Conservation (phyloP, 2,329 filamentous ascomycete genomes). For the Xylariomycetidae sp. region DNA sequence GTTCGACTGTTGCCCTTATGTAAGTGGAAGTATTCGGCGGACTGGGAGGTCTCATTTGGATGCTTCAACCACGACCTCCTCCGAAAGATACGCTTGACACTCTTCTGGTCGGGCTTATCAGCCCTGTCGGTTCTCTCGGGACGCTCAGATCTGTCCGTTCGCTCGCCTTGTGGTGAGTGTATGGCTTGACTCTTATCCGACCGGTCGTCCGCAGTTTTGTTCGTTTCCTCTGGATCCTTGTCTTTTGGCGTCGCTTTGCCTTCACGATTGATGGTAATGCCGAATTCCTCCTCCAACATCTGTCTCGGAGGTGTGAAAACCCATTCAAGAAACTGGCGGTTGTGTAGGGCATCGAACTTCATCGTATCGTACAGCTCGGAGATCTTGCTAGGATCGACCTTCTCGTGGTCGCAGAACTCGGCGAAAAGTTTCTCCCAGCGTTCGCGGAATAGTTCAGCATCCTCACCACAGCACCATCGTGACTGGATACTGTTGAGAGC, state of each 20-base stretch:
- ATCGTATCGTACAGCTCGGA: conserved; percentile 98
- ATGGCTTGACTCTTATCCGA: conserved; percentile 33
- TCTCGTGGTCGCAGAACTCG: conserved; percentile 94
- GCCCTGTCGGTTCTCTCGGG: conserved; percentile 23
- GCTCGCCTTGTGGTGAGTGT: conserved; percentile 21
- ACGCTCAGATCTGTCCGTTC: conserved; percentile 19
- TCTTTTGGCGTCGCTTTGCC: conserved; percentile 29
- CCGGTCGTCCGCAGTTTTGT: conserved; percentile 34
- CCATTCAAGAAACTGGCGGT: conserved; percentile 94
- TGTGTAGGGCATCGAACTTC: conserved; percentile 98
- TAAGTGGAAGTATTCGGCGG: conserved; percentile 82
- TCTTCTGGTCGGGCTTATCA: conserved; percentile 29
- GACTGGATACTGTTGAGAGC: conserved; percentile 71
- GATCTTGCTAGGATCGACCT: conserved; percentile 97
- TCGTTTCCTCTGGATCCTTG: conserved; percentile 37
- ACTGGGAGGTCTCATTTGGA: conserved; percentile 50
- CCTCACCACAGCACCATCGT: conserved; percentile 94
- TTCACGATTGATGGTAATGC: conserved; percentile 37
- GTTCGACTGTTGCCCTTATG: conserved; percentile 72
- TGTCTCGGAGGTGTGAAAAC: conserved; percentile 83
- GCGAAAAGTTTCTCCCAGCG: conserved; percentile 97
- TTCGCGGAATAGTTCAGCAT: conserved; percentile 89
- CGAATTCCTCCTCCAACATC: conserved; percentile 69
- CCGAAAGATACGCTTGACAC: conserved; percentile 51
- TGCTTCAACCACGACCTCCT: conserved; percentile 57